Base-by-base conservation (phyloP, 2,329 filamentous ascomycete species). In the Orbilia brochopaga region DNA sequence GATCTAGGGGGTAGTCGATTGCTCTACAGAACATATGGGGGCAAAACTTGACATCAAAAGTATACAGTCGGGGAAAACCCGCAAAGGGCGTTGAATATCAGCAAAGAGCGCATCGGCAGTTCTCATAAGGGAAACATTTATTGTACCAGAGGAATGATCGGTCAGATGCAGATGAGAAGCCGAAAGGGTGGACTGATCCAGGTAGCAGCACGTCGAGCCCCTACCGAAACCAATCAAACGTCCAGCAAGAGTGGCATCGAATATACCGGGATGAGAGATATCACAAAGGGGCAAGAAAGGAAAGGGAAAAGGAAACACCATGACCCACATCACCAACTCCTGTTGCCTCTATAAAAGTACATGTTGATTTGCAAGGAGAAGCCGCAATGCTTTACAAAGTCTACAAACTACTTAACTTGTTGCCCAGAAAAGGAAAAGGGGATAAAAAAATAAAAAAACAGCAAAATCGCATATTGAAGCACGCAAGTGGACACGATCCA, bases 301-400 rank as follows among this genome's bases (percentile, higher is more conserved):
- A 24, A 53, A 17, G 32, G 24, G 27, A 62, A 59, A n/a, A 35
- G 17, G n/a, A 59, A 70, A 70, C 66, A 70, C 66, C 66, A 46
- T 58, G 55, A 63, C 66, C 66, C 59, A 58, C 59, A 64, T 59
- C 55, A 70, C 66, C 66, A 70, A 64, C 66, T 70, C 66, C 66
- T 70, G 61, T 70, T 64, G 54, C 66, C 61, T 70, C 66, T 70
- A 70, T 70, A 64, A 70, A 69, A 70, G 42, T 70, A 70, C 66
- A 70, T 70, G 58, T 64, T 64, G 48, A 46, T 51, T 58, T 53
- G 11, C 37, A 42, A 48, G 21, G 59, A 50, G 55, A 64, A 60
- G 66, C 58, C 58, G 66, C 54, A 52, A 56, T 64, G 54, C 59
- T 57, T 7, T 15, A 44, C 63, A 59, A 63, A 59, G 59, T 59